Evolutionary conservation across 768 basidiomycete species (phyloP), one percentile per base, ranked within the genome.

Genomic region (Pholiota molesta): DNA sequence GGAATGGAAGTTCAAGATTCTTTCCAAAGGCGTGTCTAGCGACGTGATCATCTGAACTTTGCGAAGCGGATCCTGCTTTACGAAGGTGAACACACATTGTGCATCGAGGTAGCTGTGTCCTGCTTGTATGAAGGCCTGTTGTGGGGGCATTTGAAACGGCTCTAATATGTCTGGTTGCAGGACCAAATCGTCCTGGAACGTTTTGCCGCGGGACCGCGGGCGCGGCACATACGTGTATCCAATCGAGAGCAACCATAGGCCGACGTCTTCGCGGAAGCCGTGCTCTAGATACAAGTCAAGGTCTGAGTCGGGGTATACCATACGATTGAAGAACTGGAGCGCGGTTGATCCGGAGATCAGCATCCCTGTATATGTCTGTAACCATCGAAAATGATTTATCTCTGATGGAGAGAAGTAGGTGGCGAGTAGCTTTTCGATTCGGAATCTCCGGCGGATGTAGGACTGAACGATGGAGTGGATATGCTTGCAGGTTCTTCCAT

Each of bases 291-390:
- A 86, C 4, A 86, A 40, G 57, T 87, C 86, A 8, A 87, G 77
- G 63, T 86, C 85, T 0, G 84, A 76, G 4, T 74, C 75, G 3
- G 75, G 71, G 62, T 83, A 85, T 39, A 71, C 70, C 0, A 73
- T 64, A 17, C 83, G 67, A 53, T 81, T 79, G 44, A 87, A 74
- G 64, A 85, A 83, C 54, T 86, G 85, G 2, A 86, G 75, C 0
- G 83, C 84, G 28, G 72, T 74, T 0, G 85, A 85, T 10, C 85
- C 85, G 3, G 85, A 86, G 19, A 87, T 79, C 23, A 86, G 65
- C 0, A 78, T 77, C 40, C 75, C 78, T 0, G 81, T 83, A 16
- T 59, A 65, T 0, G 74, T 76, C 66, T 83, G 83, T 3, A 84
- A 70, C 4, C 63, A 67, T 16, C 83, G 77, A 60, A 85, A 86